A percentile compares a stretch with the other conserved stretches of the same genome.
Conservation (phyloP, 345 rosid genomes). For the Syzygium oleosum region DNA sequence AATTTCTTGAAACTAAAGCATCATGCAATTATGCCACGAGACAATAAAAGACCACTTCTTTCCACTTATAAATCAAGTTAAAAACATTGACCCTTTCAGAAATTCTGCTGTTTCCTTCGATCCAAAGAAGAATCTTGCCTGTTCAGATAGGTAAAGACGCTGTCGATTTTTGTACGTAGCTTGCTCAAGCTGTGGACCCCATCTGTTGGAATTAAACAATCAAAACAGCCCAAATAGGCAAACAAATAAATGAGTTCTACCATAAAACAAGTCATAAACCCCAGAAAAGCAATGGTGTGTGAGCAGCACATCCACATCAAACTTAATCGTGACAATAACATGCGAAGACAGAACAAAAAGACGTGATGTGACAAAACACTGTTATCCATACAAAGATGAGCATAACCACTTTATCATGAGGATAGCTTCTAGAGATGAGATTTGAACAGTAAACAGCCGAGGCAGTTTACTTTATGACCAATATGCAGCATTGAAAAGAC, state of each 20-base stretch:
- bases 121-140: slow-evolving; percentile 19
- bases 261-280: background rate
- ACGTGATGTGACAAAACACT: background rate
- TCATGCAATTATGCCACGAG: background rate
- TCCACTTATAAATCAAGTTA: background rate
- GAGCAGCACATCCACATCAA: background rate
- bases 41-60: background rate
- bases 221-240: background rate
- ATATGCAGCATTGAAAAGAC: background rate
- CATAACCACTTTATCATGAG: background rate
- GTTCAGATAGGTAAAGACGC: slow-evolving; percentile 63
- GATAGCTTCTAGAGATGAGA: background rate
- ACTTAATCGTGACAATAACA: background rate
- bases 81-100: background rate
- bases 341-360: background rate
- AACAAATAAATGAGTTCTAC: background rate
- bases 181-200: slow-evolving; percentile 73
- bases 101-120: background rate
- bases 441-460: background rate
- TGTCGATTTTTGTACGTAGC: slow-evolving; percentile 62
- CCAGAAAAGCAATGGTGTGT: background rate
- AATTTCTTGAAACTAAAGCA: background rate
- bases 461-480: background rate
- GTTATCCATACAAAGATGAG: background rate
- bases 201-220: slow-evolving; percentile 15